Evolutionary conservation across 129 eudicot species (phyloP), one percentile per base, ranked within the genome.

Genomic region (sunflower (Helianthus annuus)): DNA sequence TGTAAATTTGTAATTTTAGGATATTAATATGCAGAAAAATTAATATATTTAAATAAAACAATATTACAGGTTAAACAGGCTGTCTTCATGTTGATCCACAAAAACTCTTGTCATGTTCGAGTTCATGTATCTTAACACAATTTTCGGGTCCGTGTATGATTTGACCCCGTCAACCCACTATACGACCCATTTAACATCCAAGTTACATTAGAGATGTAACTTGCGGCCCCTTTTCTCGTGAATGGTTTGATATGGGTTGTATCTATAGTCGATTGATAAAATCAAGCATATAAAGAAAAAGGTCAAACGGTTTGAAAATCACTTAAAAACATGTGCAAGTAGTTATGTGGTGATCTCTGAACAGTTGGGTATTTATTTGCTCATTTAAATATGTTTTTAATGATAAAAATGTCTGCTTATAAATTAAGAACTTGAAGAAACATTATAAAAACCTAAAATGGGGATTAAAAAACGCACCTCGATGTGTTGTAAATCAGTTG

Each of bases 401-500:
- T 42, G 75, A 68, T 68, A 59, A 14, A 68, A 45, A 48, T 27
- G 19, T 17, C 6, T 42, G 56, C 66, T 56, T 24, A 45, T 52
- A 32, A 53, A 44, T 56, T 24, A 27, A 64, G 32, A 65, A 64
- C 56, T 24, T 54, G 0, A 13, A 76, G 40, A n/a, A 59, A 29
- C 52, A 60, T 22, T 29, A 16, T 17, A 56, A 16, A 38, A 40
- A 15, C 57, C 17, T 29, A 46, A 32, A 59, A 61, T 13, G 48
- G 56, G 10, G 49, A 13, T 36, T 40, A 53, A 12, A 48, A 24
- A 14, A 76, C 76, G 27, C 27, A 88, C 95, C 95, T 88, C 95
- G n/a, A 88, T 67, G 38, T 85, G 76, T 42, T 79, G 80, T 79
- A 85, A 84, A 83, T 88, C 91, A 75, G 68, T 69, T 48, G 51